A percentile compares a stretch with the other conserved stretches of the same genome.
Evolutionary conservation across 2,329 filamentous ascomycete species (phyloP).

Genomic region (Stachybotrys elegans): DNA sequence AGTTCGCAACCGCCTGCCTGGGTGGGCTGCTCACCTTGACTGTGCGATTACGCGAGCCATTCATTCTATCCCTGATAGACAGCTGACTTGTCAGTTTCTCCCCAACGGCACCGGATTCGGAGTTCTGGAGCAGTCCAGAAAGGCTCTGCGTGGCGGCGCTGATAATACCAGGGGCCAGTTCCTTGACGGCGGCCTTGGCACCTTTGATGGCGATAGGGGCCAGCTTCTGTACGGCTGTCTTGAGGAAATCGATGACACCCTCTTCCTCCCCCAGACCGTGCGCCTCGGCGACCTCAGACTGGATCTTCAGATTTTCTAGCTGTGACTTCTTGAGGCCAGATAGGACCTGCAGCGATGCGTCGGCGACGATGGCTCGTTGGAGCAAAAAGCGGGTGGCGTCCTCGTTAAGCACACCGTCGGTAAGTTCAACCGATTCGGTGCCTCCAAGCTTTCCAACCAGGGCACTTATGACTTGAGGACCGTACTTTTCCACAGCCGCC

Average conservation of each 20-base stretch:
- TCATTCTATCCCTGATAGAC: too few relatives aligned
- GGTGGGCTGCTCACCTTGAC: too few relatives aligned
- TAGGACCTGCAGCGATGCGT: constrained; percentile 11
- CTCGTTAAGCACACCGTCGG: not conserved
- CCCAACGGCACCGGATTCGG: too few relatives aligned
- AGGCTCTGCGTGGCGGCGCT: too few relatives aligned
- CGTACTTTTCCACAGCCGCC: too few relatives aligned
- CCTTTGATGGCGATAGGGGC: not conserved
- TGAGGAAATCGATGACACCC: constrained; percentile 9
- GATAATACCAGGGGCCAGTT: too few relatives aligned
- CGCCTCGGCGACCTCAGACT: not conserved
- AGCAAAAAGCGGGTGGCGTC: constrained; percentile 9
- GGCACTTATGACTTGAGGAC: too few relatives aligned
- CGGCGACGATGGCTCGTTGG: constrained; percentile 13
- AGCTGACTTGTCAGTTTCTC: too few relatives aligned
- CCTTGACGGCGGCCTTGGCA: not conserved
- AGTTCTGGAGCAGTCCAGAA: too few relatives aligned
- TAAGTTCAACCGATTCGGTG: not conserved
- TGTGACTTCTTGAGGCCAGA: constrained; percentile 6
- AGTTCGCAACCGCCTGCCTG: too few relatives aligned
- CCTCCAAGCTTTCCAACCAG: constrained; percentile 4
- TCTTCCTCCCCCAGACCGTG: constrained; percentile 1
- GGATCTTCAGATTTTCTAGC: constrained; percentile 2
- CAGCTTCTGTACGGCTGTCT: constrained; percentile 3
- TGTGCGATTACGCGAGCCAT: too few relatives aligned